Conservation (phyloP, 2,329 filamentous ascomycete genomes). For the Zymoseptoria ardabiliae region DNA sequence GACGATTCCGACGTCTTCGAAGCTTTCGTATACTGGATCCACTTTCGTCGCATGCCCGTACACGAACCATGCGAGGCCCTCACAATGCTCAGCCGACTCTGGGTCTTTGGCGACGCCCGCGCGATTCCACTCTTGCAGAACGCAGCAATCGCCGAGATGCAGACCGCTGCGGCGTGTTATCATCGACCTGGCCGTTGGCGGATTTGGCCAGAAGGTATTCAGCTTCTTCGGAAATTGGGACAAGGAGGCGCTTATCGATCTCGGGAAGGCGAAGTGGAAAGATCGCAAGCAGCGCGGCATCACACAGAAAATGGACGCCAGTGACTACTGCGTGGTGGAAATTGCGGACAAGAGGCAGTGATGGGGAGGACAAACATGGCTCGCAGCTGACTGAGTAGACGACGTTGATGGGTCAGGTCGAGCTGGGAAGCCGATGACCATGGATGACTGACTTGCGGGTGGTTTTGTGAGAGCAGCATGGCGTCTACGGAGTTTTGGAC, state of each 20-base stretch:
- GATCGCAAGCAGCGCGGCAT: not conserved
- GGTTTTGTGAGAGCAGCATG: too few species aligned
- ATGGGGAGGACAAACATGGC: too few species aligned
- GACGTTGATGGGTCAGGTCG: too few species aligned
- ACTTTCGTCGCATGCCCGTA: not conserved
- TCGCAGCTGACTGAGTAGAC: too few species aligned
- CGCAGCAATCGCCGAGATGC: not conserved
- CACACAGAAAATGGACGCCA: not conserved
- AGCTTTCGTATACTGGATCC: conserved; percentile 8
- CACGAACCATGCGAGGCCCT: too few species aligned
- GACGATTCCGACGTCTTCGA: conserved; percentile 8
- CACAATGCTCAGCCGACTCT: not conserved
- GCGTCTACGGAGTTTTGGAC: too few species aligned
- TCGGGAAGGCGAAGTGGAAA: not conserved
- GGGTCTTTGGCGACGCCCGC: not conserved
- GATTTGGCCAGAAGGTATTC: not conserved
- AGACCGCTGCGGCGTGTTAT: not conserved
- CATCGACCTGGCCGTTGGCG: not conserved
- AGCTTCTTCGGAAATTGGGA: not conserved
- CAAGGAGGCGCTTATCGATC: not conserved
- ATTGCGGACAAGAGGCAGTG: too few species aligned
- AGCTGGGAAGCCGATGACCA: too few species aligned
- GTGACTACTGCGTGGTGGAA: not conserved
- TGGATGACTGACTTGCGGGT: too few species aligned
- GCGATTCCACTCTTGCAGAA: too few species aligned